Base-by-base conservation (phyloP, 805 yeast species). In the Sugiyamaella valdiviana region DNA sequence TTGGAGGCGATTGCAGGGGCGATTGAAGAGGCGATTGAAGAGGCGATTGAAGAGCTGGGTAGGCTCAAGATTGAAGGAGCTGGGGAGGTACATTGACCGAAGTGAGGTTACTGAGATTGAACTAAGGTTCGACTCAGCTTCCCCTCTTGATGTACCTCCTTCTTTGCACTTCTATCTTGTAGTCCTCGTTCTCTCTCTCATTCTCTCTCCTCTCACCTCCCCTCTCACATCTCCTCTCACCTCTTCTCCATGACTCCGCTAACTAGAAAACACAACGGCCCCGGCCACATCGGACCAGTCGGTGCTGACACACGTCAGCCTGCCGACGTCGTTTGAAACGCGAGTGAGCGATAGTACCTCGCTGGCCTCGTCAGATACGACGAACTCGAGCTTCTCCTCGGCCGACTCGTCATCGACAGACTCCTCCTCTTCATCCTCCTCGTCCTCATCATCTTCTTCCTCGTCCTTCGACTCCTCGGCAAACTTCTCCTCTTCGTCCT, bases 371-470 rank as follows among this genome's bases (percentile, higher is more conserved):
- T n/a, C n/a, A 12, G 32, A 26, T 26, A 10, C 24, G 3, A n/a
- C 29, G 3, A 23, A 39, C 24, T 39, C 42, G 7, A 15, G 26
- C 5, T n/a, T 23, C n/a, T 23, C n/a, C n/a, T n/a, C n/a, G n/a
- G n/a, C 12, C 15, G 21, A 7, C 3, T 15, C 42, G 21, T 10
- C 15, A 14, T 5, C 19, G 3, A 17, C 10, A 4, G 3, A 39
- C 15, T 39, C 42, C 21, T 26, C 44, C n/a, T 37, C 47, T 2
- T 42, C 51, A 2, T 47, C 49, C 2, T 36, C 36, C 2, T 22
- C 47, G 2, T 36, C 41, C 4, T 17, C 42, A 35, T 38, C 44
- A 12, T 37, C 26, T n/a, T 16, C 44, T 23, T 44, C 45, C 2
- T 19, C 40, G 12, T 6, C 48, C 22, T 20, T 26, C 5, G 17